Evolutionary conservation across 805 yeast species (phyloP).

Genomic region (Yamadazyma insecticola): DNA sequence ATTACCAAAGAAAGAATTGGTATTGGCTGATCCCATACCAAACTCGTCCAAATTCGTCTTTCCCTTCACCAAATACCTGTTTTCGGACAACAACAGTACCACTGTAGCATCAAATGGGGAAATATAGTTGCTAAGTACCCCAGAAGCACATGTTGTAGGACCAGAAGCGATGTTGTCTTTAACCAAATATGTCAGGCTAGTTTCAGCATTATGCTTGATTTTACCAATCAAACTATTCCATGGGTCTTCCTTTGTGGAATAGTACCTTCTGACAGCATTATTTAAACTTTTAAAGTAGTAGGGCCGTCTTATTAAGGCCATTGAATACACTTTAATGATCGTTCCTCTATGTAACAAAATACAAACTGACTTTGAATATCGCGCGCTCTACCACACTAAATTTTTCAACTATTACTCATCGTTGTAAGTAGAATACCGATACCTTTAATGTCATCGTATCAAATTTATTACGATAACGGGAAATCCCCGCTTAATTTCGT

Average conservation of each 20-base stretch:
- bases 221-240: constrained; percentile 15
- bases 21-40: constrained; percentile 88
- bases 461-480: constrained; percentile 18
- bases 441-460: no score
- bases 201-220: neutral
- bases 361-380: no score
- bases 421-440: no score
- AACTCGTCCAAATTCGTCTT: constrained; percentile 94
- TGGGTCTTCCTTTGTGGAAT: no score
- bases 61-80: constrained; percentile 59
- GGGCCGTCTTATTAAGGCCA: no score
- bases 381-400: no score
- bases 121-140: constrained; percentile 49
- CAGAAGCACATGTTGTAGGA: constrained; percentile 77
- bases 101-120: constrained; percentile 86
- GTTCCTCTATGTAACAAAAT: no score
- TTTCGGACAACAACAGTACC: constrained; percentile 49
- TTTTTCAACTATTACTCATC: no score
- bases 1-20: constrained; percentile 53
- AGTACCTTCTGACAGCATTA: no score
- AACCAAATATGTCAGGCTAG: constrained; percentile 8
- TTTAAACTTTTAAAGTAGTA: no score
- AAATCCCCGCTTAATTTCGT: constrained; percentile 24
- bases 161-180: constrained; percentile 77
- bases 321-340: no score